These are phyloP conservation scores for Ogataea paradorogensis DNA, from an alignment of 805 yeast species.

Conservation along the genomic window DNA sequence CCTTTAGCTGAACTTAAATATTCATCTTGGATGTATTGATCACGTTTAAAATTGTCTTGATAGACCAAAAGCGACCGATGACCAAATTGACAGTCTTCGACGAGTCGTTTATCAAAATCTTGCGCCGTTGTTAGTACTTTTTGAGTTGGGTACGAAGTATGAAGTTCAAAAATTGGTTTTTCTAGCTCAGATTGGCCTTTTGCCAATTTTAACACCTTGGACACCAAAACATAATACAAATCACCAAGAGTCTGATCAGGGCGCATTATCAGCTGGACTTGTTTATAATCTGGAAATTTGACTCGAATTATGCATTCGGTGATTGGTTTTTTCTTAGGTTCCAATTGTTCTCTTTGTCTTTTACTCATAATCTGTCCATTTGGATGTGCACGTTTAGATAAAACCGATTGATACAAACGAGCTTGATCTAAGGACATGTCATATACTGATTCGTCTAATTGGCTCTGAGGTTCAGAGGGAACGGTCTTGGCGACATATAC, in stretches of 20 bases:
- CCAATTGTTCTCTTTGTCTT: constrained; percentile 35
- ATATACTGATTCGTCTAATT: constrained; percentile 37
- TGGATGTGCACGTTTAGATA: constrained; percentile 41
- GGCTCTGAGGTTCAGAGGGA: not conserved
- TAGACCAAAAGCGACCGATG: constrained; percentile 29
- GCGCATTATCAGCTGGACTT: constrained; percentile 48
- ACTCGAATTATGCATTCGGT: constrained; percentile 45
- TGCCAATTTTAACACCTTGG: constrained; percentile 31
- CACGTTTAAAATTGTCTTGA: constrained; percentile 18
- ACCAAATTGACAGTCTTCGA: constrained; percentile 41
- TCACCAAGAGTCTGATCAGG: constrained; percentile 39
- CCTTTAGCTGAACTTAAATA: constrained; percentile 24
- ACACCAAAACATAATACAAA: constrained; percentile 21
- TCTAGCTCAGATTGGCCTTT: constrained; percentile 22
- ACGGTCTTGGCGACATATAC: constrained; percentile 1
- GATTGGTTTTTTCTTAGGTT: constrained; percentile 26
- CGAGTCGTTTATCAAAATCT: constrained; percentile 31
- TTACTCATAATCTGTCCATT: constrained; percentile 26
- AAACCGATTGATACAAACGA: constrained; percentile 47
- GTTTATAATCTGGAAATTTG: constrained; percentile 55
- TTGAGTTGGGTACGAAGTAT: constrained; percentile 47
- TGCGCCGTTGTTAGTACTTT: constrained; percentile 24
- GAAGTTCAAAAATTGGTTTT: constrained; percentile 31
- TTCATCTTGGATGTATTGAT: constrained; percentile 25
- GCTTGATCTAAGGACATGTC: constrained; percentile 54